Conservation (phyloP, 1,284 basidiomycete genomes). For the Melampsora occidentalis region DNA sequence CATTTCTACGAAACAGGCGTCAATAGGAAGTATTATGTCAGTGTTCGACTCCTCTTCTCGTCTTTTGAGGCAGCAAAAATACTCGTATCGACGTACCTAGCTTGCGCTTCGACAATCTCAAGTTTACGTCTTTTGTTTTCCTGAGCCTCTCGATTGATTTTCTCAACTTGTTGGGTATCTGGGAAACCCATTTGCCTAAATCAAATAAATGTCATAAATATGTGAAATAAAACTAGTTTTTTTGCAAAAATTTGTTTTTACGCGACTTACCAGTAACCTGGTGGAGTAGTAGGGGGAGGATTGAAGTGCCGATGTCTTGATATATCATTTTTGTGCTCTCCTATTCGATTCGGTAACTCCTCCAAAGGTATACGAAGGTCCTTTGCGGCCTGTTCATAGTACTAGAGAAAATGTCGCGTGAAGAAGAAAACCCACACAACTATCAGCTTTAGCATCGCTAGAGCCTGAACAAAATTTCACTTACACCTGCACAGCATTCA, state of each 20-base stretch:
- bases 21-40: not conserved
- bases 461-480: conserved; percentile 50
- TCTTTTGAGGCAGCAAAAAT: conserved; percentile 54
- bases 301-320: conserved; percentile 66
- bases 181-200: conserved; percentile 75
- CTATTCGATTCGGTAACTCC: not conserved
- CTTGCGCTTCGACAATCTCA: conserved; percentile 62
- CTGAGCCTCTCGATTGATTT: conserved; percentile 69
- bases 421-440: conserved; percentile 6
- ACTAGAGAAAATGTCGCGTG: conserved; percentile 39
- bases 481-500: conserved; percentile 74
- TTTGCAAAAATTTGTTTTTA: not conserved
- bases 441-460: not conserved
- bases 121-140: conserved; percentile 68
- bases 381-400: conserved; percentile 45
- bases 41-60: not conserved
- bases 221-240: not conserved
- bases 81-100: conserved; percentile 55
- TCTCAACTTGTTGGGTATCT: conserved; percentile 70
- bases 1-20: not conserved
- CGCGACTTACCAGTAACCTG: conserved; percentile 25
- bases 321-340: conserved; percentile 67
- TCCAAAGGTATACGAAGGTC: conserved; percentile 41
- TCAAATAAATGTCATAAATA: too few relatives aligned
- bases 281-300: conserved; percentile 32